Conservation (phyloP, 768 basidiomycete species). For the Termitomyces sp. region DNA sequence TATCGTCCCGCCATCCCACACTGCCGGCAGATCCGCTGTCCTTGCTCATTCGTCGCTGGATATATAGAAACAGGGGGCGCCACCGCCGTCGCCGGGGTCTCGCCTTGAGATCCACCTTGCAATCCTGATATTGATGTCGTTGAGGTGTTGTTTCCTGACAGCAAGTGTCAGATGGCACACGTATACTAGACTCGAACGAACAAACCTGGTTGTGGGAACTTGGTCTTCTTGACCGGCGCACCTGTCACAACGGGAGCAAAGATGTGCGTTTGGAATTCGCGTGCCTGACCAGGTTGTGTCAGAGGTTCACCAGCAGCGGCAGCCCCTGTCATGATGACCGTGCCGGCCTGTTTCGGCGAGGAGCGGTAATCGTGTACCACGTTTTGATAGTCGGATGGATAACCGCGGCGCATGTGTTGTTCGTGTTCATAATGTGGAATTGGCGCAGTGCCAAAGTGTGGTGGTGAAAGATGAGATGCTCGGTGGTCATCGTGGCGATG, state of each 20-base stretch:
- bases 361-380: constrained; percentile 9
- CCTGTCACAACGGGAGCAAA: constrained; percentile 74
- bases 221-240: constrained; percentile 65
- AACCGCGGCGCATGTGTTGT: constrained; percentile 3
- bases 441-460: not conserved
- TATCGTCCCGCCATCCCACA: constrained; percentile 73
- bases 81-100: not conserved
- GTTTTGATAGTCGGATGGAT: constrained; percentile 10
- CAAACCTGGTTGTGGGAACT: constrained; percentile 31
- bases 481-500: not conserved
- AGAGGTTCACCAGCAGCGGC: constrained; percentile 19
- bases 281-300: constrained; percentile 26
- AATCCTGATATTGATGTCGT: not conserved
- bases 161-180: not conserved
- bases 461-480: not conserved
- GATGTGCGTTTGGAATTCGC: constrained; percentile 59
- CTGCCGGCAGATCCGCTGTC: constrained; percentile 75
- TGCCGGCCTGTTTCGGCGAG: constrained; percentile 11
- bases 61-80: constrained; percentile 27
- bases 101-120: not conserved
- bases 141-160: not conserved
- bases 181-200: constrained; percentile 7
- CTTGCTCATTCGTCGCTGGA: constrained; percentile 52
- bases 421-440: constrained; percentile 3
- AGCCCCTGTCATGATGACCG: constrained; percentile 9